Evolutionary conservation across 1,284 basidiomycete genomes (phyloP), one percentile per base, ranked within the genome.

Genomic region (Pyrrhoderma lamaoense): DNA sequence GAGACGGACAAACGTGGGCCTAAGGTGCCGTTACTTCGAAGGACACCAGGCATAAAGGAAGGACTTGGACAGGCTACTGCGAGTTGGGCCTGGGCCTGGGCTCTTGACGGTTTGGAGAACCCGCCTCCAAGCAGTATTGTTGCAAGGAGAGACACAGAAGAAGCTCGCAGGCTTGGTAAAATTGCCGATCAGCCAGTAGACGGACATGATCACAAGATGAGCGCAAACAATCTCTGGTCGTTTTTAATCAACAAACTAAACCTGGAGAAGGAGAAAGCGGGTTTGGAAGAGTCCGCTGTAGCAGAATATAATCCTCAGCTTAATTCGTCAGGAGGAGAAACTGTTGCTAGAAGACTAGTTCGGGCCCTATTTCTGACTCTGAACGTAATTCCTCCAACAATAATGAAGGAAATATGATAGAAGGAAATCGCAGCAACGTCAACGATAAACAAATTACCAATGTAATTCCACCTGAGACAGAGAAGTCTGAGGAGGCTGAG

Each of bases 41-140:
- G 7, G 27, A 31, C 27, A 5, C 27, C 27, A 49, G 67, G 70
- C 7, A 63, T 79, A 50, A 75, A 73, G 61, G 76, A 80, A 58
- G 71, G 70, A n/a, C 56, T 76, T 25, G 61, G 72, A 42, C 65
- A 65, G 4, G 68, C 72, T 4, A 70, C 72, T 31, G 76, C 72
- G 19, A 73, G 72, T 57, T 85, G 79, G 82, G 73, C 70, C 44
- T 88, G 83, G 80, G 79, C 82, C 14, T 91, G 83, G 88, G 82
- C 79, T 18, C 64, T 89, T 51, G 82, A 86, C 57, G 73, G 67
- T n/a, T 73, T 80, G 47, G 89, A 92, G 65, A 71, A 71, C 23
- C 89, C 89, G 4, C 89, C 89, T 7, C 82, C 89, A 3, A 87
- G 84, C 59, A 89, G 86, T 56, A 88, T 92, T 58, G 84, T 85